Percentiles rank a stretch among this genome's conserved stretches.
These are phyloP conservation scores for Neofusicoccum laricinum DNA, from an alignment of 2,329 filamentous ascomycete species.

Conservation along the genomic window DNA sequence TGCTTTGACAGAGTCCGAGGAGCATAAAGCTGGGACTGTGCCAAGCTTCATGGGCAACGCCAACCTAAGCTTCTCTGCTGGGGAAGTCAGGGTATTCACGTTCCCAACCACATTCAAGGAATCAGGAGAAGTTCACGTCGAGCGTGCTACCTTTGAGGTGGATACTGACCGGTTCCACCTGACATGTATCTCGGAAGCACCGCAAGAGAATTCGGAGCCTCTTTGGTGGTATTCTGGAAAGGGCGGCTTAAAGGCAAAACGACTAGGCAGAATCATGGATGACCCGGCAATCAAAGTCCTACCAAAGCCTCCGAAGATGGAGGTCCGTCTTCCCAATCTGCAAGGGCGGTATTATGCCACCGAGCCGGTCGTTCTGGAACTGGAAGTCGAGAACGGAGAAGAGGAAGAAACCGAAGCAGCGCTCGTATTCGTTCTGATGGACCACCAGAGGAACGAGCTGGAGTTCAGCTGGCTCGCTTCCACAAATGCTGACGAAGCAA, in stretches of 20 bases:
- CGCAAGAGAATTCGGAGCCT: conserved; percentile 26
- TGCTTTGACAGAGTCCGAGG: conserved; percentile 3
- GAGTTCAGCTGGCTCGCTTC: conserved; percentile 47
- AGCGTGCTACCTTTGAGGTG: conserved; percentile 62
- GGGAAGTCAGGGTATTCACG: conserved; percentile 67
- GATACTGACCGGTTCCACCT: conserved; percentile 65
- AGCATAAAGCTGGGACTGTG: background rate
- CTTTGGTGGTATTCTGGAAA: conserved; percentile 34
- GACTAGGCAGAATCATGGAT: conserved; percentile 33
- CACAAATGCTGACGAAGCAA: conserved; percentile 22
- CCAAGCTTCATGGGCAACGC: conserved; percentile 54
- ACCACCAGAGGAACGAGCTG: conserved; percentile 48
- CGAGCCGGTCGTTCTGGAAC: conserved; percentile 65
- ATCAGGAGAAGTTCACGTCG: conserved; percentile 70
- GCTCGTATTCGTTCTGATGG: conserved; percentile 66
- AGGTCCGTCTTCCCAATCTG: conserved; percentile 63
- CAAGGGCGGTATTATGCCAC: conserved; percentile 79
- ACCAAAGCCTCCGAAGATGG: conserved; percentile 89
- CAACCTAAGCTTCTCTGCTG: conserved; percentile 65
- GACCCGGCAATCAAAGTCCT: conserved; percentile 64
- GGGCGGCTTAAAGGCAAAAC: conserved; percentile 26
- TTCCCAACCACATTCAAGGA: conserved; percentile 74
- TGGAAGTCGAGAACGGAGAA: conserved; percentile 79
- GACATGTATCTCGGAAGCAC: conserved; percentile 58
- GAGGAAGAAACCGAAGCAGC: conserved; percentile 72